phyloP scores from a whole-genome alignment of 2,329 filamentous ascomycete species.

The Intubia oerlemansii region DNA sequence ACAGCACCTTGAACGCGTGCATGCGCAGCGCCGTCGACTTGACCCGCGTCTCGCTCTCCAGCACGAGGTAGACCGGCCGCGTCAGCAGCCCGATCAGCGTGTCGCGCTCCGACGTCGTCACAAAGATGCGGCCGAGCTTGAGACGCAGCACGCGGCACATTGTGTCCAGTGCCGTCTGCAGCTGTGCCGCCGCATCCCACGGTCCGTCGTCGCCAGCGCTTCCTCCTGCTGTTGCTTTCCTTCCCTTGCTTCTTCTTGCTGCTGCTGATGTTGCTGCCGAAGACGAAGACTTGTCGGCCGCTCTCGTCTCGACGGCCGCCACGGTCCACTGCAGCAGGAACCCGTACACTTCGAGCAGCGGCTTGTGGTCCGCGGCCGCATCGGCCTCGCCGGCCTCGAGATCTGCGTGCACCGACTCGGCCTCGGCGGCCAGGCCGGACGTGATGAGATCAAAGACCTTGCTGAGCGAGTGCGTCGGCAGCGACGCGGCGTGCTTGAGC shows the following conservation, averaged over 20 bases:
- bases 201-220: conserved; percentile 54
- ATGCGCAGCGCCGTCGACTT: conserved; percentile 81
- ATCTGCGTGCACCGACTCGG: conserved; percentile 67
- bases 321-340: conserved; percentile 93
- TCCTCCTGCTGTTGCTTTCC: too few species aligned
- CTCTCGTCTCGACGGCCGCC: conserved; percentile 81
- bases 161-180: conserved; percentile 71
- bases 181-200: conserved; percentile 78
- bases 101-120: conserved; percentile 90
- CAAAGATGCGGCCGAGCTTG: conserved; percentile 78
- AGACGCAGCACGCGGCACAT: conserved; percentile 94
- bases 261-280: conserved; percentile 23
- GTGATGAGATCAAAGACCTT: conserved; percentile 84
- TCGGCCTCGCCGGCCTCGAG: conserved; percentile 86
- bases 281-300: conserved; percentile 67
- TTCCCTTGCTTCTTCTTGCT: not conserved
- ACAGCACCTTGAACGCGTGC: conserved; percentile 93
- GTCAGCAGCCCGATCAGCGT: conserved; percentile 88
- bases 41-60: conserved; percentile 83
- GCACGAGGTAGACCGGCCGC: conserved; percentile 74
- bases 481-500: conserved; percentile 69
- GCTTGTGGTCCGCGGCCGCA: conserved; percentile 67
- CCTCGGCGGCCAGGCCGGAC: conserved; percentile 67
- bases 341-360: conserved; percentile 78
- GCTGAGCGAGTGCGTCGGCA: conserved; percentile 66